Evolutionary conservation across 2,329 filamentous ascomycete species (phyloP).

Genomic region (Lachnellula arida): DNA sequence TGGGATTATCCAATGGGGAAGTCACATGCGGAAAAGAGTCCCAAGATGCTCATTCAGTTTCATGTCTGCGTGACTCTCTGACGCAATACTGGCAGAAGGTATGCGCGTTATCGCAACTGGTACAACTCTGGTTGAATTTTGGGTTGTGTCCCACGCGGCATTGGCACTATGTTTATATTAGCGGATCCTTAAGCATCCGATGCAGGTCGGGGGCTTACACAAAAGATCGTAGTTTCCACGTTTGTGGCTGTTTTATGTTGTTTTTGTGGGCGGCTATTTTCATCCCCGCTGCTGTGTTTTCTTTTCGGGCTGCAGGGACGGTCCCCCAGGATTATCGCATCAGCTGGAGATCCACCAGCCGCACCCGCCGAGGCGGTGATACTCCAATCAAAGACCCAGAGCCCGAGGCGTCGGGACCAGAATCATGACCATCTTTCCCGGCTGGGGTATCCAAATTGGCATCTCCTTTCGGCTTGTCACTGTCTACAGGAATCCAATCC

Average conservation of each 20-base stretch:
- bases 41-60: background rate
- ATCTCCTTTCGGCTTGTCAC: slow-evolving; percentile 18
- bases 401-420: slow-evolving; percentile 1
- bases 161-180: slow-evolving; percentile 17
- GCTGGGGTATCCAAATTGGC: slow-evolving; percentile 1
- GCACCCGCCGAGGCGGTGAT: slow-evolving; percentile 2
- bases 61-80: background rate
- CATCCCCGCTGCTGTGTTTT: slow-evolving; percentile 6
- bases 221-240: slow-evolving; percentile 15
- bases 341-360: slow-evolving; percentile 7
- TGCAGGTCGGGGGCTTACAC: slow-evolving; percentile 14
- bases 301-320: slow-evolving; percentile 5
- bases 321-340: slow-evolving; percentile 2
- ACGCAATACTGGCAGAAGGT: slow-evolving; percentile 15
- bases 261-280: slow-evolving; percentile 7
- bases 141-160: slow-evolving; percentile 17
- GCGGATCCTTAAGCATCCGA: background rate
- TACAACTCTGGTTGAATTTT: slow-evolving; percentile 13
- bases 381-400: background rate
- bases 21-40: background rate
- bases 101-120: slow-evolving; percentile 13
- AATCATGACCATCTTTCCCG: background rate
- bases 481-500: slow-evolving; percentile 46
- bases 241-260: slow-evolving; percentile 2
- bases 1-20: background rate